These are phyloP conservation scores for Tulasnella calospora DNA, from an alignment of 768 basidiomycete genomes.

Conservation along the genomic window DNA sequence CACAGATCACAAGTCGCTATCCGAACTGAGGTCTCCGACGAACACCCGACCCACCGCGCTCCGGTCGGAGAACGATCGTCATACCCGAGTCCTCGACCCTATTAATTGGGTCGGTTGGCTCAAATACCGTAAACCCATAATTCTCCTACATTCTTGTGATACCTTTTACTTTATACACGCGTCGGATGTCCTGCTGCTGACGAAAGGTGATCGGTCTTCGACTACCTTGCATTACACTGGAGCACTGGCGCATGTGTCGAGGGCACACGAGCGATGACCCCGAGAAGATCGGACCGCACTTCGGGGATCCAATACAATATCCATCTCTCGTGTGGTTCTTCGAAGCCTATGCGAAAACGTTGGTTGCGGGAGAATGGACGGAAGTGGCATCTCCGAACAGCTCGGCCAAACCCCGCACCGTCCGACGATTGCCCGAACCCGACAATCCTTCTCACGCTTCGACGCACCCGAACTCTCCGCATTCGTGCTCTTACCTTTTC, in stretches of 20 bases:
- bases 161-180: no score
- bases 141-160: no score
- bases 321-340: not conserved
- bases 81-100: not conserved
- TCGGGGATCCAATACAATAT: not conserved
- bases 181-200: no score
- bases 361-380: not conserved
- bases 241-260: not conserved
- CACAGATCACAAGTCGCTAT: not conserved
- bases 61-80: not conserved
- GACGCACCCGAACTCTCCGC: not conserved
- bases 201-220: not conserved
- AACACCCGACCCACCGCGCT: slow-evolving; percentile 4
- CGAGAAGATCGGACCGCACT: not conserved
- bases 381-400: not conserved
- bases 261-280: no score
- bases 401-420: not conserved
- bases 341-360: not conserved
- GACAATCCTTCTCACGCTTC: not conserved
- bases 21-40: slow-evolving; percentile 1
- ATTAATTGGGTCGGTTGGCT: not conserved
- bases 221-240: not conserved
- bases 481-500: not conserved
- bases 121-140: not conserved
- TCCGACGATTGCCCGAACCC: not conserved